These are phyloP conservation scores for Torulaspora indica DNA, from an alignment of 805 yeast genomes.

Conservation along the genomic window DNA sequence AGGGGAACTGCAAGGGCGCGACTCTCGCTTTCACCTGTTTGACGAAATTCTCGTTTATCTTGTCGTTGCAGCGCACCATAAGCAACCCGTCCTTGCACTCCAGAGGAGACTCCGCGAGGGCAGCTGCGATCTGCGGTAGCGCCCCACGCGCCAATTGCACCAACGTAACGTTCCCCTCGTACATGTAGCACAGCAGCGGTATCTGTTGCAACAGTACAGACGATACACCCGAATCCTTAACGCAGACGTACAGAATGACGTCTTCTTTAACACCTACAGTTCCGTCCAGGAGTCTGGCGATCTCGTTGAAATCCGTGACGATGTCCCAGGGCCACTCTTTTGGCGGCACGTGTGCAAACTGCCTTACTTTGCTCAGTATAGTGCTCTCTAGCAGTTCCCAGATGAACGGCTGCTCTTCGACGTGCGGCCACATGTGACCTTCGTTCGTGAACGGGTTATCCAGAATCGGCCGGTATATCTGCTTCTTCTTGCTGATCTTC, in stretches of 20 bases:
- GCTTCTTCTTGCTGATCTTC: slow-evolving; percentile 40
- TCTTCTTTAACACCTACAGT: slow-evolving; percentile 7
- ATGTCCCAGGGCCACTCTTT: slow-evolving; percentile 23
- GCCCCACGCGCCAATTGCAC: slow-evolving; percentile 56
- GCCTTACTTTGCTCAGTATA: slow-evolving; percentile 35
- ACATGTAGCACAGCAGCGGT: slow-evolving; percentile 49
- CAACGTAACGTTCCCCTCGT: slow-evolving; percentile 42
- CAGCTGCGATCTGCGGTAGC: slow-evolving; percentile 10
- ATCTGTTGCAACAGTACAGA: slow-evolving; percentile 49
- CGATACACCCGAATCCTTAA: slow-evolving; percentile 46
- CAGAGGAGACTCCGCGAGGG: slow-evolving; percentile 5
- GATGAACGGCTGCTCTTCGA: slow-evolving; percentile 38
- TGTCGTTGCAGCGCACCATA: slow-evolving; percentile 22
- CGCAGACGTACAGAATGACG: slow-evolving; percentile 52
- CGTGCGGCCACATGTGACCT: slow-evolving; percentile 40
- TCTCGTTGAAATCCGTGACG: slow-evolving; percentile 44
- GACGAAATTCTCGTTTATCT: slow-evolving; percentile 21
- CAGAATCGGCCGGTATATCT: slow-evolving; percentile 59
- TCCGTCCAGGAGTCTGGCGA: slow-evolving; percentile 47
- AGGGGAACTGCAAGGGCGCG: slow-evolving; percentile 20
- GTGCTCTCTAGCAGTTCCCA: slow-evolving; percentile 38
- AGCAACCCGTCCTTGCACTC: slow-evolving; percentile 23
- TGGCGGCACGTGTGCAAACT: slow-evolving; percentile 12
- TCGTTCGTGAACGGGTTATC: slow-evolving; percentile 58
- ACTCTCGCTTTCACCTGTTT: slow-evolving; percentile 20